These are phyloP conservation scores for Lagenidium giganteum DNA, from an alignment of 352 stramenopile species.

Conservation along the genomic window DNA sequence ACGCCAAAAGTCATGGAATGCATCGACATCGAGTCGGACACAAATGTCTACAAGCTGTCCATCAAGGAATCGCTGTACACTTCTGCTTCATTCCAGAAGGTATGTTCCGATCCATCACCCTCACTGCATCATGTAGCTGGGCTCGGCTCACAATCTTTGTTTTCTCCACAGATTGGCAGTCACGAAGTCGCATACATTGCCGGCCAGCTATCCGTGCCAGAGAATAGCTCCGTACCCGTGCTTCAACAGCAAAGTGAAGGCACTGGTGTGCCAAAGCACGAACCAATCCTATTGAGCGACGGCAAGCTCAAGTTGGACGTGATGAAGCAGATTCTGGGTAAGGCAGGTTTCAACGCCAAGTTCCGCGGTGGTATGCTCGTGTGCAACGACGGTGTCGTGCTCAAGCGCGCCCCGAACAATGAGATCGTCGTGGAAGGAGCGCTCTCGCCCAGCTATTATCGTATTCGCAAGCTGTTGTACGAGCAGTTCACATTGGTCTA, in stretches of 20 bases:
- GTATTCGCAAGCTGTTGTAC: constrained; percentile 82
- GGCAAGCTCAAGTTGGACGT: constrained; percentile 88
- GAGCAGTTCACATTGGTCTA: constrained; percentile 87
- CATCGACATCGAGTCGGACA: constrained; percentile 89
- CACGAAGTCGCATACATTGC: constrained; percentile 87
- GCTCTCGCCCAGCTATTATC: constrained; percentile 84
- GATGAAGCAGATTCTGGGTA: constrained; percentile 86
- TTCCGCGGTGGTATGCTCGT: constrained; percentile 87
- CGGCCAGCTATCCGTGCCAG: constrained; percentile 53
- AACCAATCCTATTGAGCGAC: constrained; percentile 81
- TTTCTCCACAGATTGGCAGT: constrained; percentile 46
- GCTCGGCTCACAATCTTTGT: background rate
- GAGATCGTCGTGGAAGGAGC: constrained; percentile 84
- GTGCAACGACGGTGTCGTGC: constrained; percentile 85
- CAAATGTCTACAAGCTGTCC: constrained; percentile 86
- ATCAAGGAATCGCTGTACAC: constrained; percentile 86
- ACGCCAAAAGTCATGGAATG: constrained; percentile 84
- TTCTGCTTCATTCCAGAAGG: constrained; percentile 77
- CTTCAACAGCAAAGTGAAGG: constrained; percentile 45
- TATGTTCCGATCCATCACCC: constrained; percentile 18
- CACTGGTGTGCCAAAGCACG: constrained; percentile 39
- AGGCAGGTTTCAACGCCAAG: constrained; percentile 85
- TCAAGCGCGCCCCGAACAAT: constrained; percentile 84
- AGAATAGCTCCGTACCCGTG: constrained; percentile 70
- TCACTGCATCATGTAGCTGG: too few relatives aligned